phyloP scores from a whole-genome alignment of 2,329 filamentous ascomycete species.

The Aspergillus transmontanensis region DNA sequence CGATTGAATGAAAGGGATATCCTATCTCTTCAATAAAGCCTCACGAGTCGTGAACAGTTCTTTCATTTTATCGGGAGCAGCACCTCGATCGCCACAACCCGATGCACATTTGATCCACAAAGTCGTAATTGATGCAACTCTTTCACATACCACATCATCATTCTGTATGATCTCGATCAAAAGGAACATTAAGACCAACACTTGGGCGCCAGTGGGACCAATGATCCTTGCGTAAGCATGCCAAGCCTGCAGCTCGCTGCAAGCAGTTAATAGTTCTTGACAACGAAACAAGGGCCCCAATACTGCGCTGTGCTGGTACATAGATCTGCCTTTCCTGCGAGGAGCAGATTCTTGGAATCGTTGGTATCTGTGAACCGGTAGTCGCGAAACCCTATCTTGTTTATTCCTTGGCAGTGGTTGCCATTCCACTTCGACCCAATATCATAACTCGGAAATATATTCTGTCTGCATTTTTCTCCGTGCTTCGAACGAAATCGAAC shows the following conservation, averaged over 20 bases:
- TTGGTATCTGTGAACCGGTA: not conserved
- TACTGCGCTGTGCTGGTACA: not conserved
- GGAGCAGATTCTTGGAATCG: not conserved
- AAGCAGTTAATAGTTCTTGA: slow-evolving; percentile 7
- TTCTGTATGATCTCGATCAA: slow-evolving; percentile 8
- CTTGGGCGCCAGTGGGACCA: slow-evolving; percentile 9
- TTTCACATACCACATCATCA: slow-evolving; percentile 5
- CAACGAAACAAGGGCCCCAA: not conserved
- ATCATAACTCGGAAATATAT: not conserved
- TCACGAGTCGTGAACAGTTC: not conserved
- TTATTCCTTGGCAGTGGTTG: not conserved
- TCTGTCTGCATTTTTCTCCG: not conserved
- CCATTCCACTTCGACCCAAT: not conserved
- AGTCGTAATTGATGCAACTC: not conserved
- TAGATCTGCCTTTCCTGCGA: not conserved
- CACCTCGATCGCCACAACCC: not conserved
- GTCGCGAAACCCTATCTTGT: not conserved
- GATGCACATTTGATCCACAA: not conserved
- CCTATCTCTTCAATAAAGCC: not conserved
- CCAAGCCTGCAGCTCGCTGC: slow-evolving; percentile 11
- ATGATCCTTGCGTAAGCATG: slow-evolving; percentile 5
- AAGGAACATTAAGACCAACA: slow-evolving; percentile 7
- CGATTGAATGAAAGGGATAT: not conserved
- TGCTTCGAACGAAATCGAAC: not conserved
- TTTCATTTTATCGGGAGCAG: not conserved